phyloP scores from a whole-genome alignment of 2,329 filamentous ascomycete genomes.

The Alternaria sp. region DNA sequence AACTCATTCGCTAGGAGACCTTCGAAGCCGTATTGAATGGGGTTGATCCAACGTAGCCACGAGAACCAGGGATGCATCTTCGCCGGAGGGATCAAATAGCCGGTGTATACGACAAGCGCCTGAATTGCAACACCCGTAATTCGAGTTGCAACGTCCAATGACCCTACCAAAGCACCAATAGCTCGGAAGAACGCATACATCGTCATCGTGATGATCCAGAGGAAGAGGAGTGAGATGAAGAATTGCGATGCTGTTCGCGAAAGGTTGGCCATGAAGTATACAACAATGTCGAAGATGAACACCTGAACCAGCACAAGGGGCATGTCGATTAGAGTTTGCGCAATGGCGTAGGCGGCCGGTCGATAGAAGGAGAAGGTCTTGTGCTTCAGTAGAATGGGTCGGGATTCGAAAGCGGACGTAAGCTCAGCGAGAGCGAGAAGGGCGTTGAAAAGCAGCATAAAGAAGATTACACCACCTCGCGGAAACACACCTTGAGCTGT shows the following conservation, averaged over 20 bases:
- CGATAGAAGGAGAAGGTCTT: constrained; percentile 74
- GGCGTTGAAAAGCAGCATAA: constrained; percentile 68
- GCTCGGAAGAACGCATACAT: constrained; percentile 53
- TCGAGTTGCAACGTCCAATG: constrained; percentile 47
- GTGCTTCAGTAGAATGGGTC: constrained; percentile 73
- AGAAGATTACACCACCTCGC: constrained; percentile 66
- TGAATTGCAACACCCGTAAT: constrained; percentile 52
- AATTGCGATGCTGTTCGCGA: constrained; percentile 65
- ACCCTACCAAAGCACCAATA: constrained; percentile 44
- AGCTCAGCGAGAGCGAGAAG: constrained; percentile 67
- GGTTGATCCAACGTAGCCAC: constrained; percentile 55
- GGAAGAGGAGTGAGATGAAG: constrained; percentile 67
- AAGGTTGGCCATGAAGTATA: constrained; percentile 68
- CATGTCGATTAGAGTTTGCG: constrained; percentile 64
- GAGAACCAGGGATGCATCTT: constrained; percentile 52
- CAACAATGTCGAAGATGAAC: constrained; percentile 64
- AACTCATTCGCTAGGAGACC: constrained; percentile 75
- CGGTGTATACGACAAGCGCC: constrained; percentile 49
- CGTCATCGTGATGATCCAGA: constrained; percentile 61
- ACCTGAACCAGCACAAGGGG: constrained; percentile 66
- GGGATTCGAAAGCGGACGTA: constrained; percentile 65
- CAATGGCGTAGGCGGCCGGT: constrained; percentile 65
- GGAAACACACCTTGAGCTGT: constrained; percentile 64
- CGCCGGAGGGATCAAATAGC: constrained; percentile 48
- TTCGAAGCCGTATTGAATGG: constrained; percentile 73